Evolutionary conservation across 2,329 filamentous ascomycete species (phyloP), one percentile per base, ranked within the genome.

Genomic region (Trichoderma afroharzianum): DNA sequence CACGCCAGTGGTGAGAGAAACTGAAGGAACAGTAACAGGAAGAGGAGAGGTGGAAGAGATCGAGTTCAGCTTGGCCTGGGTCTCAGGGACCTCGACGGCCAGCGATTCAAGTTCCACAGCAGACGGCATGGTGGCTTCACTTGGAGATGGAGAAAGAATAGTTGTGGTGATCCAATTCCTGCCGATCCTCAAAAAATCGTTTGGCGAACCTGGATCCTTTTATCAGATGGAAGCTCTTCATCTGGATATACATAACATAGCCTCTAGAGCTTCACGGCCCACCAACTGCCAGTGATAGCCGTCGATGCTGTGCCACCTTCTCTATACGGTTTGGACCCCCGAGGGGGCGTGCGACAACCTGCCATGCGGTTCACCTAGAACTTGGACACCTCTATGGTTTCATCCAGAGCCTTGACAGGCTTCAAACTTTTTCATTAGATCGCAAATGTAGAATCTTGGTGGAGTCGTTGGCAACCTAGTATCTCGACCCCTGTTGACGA

Each of bases 1-100:
- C 3, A 82, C 68, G 0, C 64, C 33, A 28, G 57, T 21, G 6
- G 71, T 72, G 18, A 67, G 71, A 59, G 30, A 75, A 33, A 14
- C 67, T 14, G 61, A 58, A 33, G 71, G 70, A 18, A 63, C 59
- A 36, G 47, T 64, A 6, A 69, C 43, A 28, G 63, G 50, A 30
- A 18, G 36, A 47, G 59, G 71, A 24, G 63, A 39, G 7, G 62
- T 24, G 24, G 63, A 57, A 30, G 63, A 67, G 18, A 39, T 55
- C 18, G 57, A 32, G 6, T 64, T 68, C 21, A 33, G 30, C 55
- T 67, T 71, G n/a, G 36, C 30, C 21, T 67, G 33, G 15, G 30
- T 43, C 28, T 32, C 39, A 39, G 43, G 39, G 26, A 55, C 30
- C 43, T 55, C 55, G 15, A 59, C 28, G 28, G 58, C 57, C 47